These are phyloP conservation scores for Trichoderma breve DNA, from an alignment of 2,329 filamentous ascomycete genomes.

Conservation along the genomic window DNA sequence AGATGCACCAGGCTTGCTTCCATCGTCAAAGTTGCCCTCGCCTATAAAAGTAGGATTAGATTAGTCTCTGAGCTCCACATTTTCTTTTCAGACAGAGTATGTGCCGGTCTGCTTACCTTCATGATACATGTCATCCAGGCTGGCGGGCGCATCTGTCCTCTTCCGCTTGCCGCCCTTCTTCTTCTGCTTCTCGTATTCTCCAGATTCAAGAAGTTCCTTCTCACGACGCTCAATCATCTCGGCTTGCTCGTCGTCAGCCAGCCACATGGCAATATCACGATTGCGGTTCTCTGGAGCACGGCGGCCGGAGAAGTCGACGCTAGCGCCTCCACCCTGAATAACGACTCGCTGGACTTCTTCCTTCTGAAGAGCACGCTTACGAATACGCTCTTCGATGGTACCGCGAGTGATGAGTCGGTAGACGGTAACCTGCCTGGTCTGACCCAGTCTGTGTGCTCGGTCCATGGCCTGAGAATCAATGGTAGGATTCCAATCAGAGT, in stretches of 20 bases:
- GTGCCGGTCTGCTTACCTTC: slow-evolving; percentile 68
- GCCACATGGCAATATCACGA: slow-evolving; percentile 98
- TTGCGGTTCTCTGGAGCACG: slow-evolving; percentile 85
- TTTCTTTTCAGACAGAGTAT: not conserved
- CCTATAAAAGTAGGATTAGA: slow-evolving; percentile 53
- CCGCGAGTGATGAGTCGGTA: slow-evolving; percentile 96
- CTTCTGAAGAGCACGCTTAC: slow-evolving; percentile 94
- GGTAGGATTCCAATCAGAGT: slow-evolving; percentile 98
- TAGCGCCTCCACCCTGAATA: slow-evolving; percentile 85
- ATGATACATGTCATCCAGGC: slow-evolving; percentile 97
- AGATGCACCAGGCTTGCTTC: slow-evolving; percentile 64
- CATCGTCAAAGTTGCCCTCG: slow-evolving; percentile 93
- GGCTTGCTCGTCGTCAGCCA: slow-evolving; percentile 94
- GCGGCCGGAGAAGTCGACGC: slow-evolving; percentile 95
- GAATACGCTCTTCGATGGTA: slow-evolving; percentile 96
- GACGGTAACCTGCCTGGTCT: slow-evolving; percentile 93
- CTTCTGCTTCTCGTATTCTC: slow-evolving; percentile 63
- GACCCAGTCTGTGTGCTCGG: slow-evolving; percentile 92
- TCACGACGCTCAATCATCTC: slow-evolving; percentile 92
- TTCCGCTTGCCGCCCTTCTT: slow-evolving; percentile 58
- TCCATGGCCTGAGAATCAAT: slow-evolving; percentile 99
- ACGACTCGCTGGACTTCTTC: slow-evolving; percentile 98
- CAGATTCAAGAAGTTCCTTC: slow-evolving; percentile 76
- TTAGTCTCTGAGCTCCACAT: not conserved
- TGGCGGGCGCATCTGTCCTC: slow-evolving; percentile 56